Base-by-base conservation (phyloP, 2,329 filamentous ascomycete species). In the Exophiala mesophila region DNA sequence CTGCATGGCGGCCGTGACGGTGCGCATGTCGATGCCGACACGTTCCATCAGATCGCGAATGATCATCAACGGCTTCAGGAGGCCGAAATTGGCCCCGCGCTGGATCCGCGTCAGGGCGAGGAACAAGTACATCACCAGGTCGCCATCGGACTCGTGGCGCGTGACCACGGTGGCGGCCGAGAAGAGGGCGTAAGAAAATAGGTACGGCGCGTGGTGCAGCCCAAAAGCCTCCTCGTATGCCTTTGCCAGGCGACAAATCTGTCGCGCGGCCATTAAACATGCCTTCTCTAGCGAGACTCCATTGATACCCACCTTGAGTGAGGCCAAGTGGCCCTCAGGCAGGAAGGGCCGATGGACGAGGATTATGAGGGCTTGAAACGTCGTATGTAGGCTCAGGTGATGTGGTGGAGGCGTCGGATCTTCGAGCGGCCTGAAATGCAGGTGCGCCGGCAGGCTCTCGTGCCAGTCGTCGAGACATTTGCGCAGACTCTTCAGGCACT, bases 51-150 rank as follows among this genome's bases (percentile, higher is more conserved):
- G 61, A 5, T 64, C 57, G 30, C 59, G 56, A 0, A 65, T 47
- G 20, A 65, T 59, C 2, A 52, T 52, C 9, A 65, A 50, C 12
- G 63, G 63, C 21, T 62, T 63, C 44, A 61, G 58, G n/a, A 66
- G 50, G 16, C 63, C 63, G 41, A 61, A 59, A 36, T 64, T 62
- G 42, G 63, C 64, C 4, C 63, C 63, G n/a, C n/a, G n/a, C 6
- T 26, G 7, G 23, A 12, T 6, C 6, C 23, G 23, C 12, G 23
- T 26, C 1, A 56, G 45, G 36, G 64, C 60, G 6, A 64, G 44
- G 50, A 66, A 65, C 47, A 65, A 66, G 5, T 54, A 57, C 10
- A 66, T 64, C 7, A 39, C 13, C 8, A n/a, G 15, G 19, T 6
- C 4, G 7, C 13, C 6, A 15, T 7, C 6, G 17, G 33, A 8